Percentiles rank a stretch among this genome's conserved stretches.
Evolutionary conservation across 73 alveolate genomes (phyloP).

Genomic region (Uronychia setigera): DNA sequence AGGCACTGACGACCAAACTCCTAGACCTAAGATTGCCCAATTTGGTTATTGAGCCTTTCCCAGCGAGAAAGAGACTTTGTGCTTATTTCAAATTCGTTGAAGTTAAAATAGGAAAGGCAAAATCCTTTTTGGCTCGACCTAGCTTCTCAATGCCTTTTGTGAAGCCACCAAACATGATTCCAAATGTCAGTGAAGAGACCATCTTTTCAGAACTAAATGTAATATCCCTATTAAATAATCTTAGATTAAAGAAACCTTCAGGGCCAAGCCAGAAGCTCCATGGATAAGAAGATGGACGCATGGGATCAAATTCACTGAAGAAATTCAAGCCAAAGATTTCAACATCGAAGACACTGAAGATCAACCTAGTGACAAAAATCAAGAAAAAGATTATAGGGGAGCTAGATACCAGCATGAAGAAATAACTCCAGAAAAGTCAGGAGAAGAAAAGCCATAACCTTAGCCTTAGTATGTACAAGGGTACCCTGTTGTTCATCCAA

Average conservation of each 20-base stretch:
- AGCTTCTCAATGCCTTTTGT: slow-evolving; percentile 67
- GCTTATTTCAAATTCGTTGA: slow-evolving; percentile 34
- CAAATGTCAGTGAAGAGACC: slow-evolving; percentile 61
- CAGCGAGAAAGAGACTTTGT: slow-evolving; percentile 51
- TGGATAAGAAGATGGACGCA: slow-evolving; percentile 63
- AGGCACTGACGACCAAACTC: slow-evolving; percentile 2
- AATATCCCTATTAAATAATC: neutral
- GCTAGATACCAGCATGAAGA: neutral
- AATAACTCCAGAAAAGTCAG: neutral
- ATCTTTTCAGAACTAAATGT: slow-evolving; percentile 36
- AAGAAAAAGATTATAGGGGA: neutral
- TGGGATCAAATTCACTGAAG: slow-evolving; percentile 69
- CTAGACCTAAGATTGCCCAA: slow-evolving; percentile 18
- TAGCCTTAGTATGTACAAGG: no score
- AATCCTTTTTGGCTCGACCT: slow-evolving; percentile 33
- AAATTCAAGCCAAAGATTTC: slow-evolving; percentile 42
- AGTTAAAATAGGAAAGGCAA: slow-evolving; percentile 9
- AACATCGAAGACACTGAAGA: slow-evolving; percentile 10
- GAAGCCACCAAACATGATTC: slow-evolving; percentile 77
- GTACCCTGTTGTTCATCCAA: no score
- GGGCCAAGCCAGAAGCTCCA: slow-evolving; percentile 73
- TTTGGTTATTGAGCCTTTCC: slow-evolving; percentile 51
- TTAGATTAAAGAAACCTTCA: slow-evolving; percentile 11
- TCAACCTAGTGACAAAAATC: neutral
- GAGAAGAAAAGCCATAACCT: no score